Evolutionary conservation across 108 stramenopile species (phyloP), one percentile per base, ranked within the genome.

Genomic region (Cyclotella sp.): DNA sequence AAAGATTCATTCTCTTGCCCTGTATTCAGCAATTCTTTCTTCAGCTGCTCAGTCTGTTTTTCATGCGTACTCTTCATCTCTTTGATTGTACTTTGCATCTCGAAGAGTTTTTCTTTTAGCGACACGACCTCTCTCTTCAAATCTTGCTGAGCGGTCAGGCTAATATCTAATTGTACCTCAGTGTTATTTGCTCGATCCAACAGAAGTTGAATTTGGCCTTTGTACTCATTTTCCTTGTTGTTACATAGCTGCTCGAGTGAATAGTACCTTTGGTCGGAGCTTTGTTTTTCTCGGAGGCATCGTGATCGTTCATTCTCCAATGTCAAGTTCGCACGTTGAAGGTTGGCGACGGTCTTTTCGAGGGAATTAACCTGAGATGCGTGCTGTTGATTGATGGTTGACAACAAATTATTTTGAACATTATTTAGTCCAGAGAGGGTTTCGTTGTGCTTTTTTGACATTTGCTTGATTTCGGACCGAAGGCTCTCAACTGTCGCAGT

Each of bases 211-310:
- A 63, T 45, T 39, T 27, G 54, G 22, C 16, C 42, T 18, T 55
- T 24, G 42, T 68, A 40, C 9, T 77, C 76, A 9, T 69, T 72
- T 22, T 67, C 71, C 34, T 45, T 60, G 28, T 47, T 45, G 15
- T 29, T 53, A 0, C 72, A 30, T 0, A n/a, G 28, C 10, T 70
- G 73, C 45, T 76, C 71, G 42, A 68, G 13, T 16, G 82, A 30
- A 49, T 13, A 24, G 39, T 66, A 73, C 44, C 82, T 70, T 16
- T 67, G 70, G 0, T 83, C 64, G 11, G 46, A 68, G 51, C 72
- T 73, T 34, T 73, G 65, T 26, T 53, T 59, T 13, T 83, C 82
- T 54, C 82, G 42, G 65, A 77, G 58, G 19, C 29, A 72, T 26
- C 29, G 62, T 30, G 75, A 26, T 18, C 41, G 66, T 19, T 77